A percentile compares a stretch with the other conserved stretches of the same genome.
phyloP scores from a whole-genome alignment of 352 stramenopile species.

The Globisporangium irregulare region DNA sequence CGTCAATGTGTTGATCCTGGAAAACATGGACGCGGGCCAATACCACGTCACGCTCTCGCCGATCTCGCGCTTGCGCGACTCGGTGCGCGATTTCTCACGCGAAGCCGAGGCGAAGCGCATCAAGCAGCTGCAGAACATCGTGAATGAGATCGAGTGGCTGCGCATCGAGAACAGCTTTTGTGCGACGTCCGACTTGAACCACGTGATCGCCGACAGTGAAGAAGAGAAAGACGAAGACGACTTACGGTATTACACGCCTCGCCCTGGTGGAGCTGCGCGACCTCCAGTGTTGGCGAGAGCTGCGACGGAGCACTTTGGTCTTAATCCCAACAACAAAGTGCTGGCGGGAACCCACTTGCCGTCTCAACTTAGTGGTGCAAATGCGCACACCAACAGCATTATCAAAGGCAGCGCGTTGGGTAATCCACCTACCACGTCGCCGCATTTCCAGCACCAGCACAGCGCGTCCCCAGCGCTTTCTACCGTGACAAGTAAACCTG shows the following conservation, averaged over 20 bases:
- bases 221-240: constrained; percentile 62
- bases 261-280: constrained; percentile 29
- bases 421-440: constrained; percentile 2
- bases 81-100: constrained; percentile 59
- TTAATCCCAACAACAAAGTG: constrained; percentile 7
- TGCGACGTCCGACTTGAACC: constrained; percentile 68
- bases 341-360: background rate
- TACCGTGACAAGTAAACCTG: constrained; percentile 10
- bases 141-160: constrained; percentile 82
- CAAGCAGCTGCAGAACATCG: constrained; percentile 75
- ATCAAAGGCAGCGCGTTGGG: background rate
- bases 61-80: constrained; percentile 67
- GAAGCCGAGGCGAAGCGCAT: constrained; percentile 79
- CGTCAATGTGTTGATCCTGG: constrained; percentile 68
- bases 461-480: constrained; percentile 29
- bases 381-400: background rate
- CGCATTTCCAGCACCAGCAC: constrained; percentile 41
- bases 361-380: background rate
- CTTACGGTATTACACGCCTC: constrained; percentile 57
- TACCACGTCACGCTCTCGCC: constrained; percentile 84
- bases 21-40: constrained; percentile 85
- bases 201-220: constrained; percentile 43
- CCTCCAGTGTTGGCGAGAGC: constrained; percentile 25
- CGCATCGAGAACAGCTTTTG: constrained; percentile 84
- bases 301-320: constrained; percentile 29